Evolutionary conservation across 306 rosid genomes (phyloP), one percentile per base, ranked within the genome.

Genomic region (Pueraria montana): DNA sequence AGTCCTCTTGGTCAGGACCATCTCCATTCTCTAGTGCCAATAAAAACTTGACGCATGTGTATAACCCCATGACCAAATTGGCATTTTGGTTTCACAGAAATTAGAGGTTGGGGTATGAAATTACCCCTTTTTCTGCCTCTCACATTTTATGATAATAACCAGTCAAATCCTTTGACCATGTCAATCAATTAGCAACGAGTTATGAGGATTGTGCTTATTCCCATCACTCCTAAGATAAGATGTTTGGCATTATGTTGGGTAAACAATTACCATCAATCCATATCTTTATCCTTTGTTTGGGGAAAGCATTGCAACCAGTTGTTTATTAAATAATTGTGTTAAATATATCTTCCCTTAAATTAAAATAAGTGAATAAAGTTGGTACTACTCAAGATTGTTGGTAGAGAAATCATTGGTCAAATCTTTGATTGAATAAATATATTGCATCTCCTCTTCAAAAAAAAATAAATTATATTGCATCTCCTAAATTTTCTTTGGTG

Each of bases 361-460:
- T 63, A 18, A 23, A 59, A n/a, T 34, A 38, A 72, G 61, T 59
- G 20, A 40, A 42, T 24, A 58, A 69, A 36, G 49, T 46, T 11
- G 56, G 46, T 62, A 40, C 53, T 38, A 66, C 62, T 77, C 70
- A 34, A 55, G 38, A 14, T 77, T 69, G 63, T 80, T 48, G 69
- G 53, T 48, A 17, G 38, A 23, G n/a, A 17, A 79, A 68, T 61
- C 77, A 80, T 80, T 83, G 52, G 85, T 85, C 91, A 87, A 90
- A 73, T 84, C 76, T 79, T 77, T 34, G 83, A 40, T 70, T 78
- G 79, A 78, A 38, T 67, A 67, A 67, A 20, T 67, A 20, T 38
- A 61, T 61, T 30, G 26, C 20, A 52, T 80, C 10, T 40, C 24
- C 40, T n/a, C n/a, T n/a, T n/a, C n/a, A n/a, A n/a, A n/a, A n/a